Conservation (phyloP, 495 filamentous ascomycete species). For the Penicillium angulare region DNA sequence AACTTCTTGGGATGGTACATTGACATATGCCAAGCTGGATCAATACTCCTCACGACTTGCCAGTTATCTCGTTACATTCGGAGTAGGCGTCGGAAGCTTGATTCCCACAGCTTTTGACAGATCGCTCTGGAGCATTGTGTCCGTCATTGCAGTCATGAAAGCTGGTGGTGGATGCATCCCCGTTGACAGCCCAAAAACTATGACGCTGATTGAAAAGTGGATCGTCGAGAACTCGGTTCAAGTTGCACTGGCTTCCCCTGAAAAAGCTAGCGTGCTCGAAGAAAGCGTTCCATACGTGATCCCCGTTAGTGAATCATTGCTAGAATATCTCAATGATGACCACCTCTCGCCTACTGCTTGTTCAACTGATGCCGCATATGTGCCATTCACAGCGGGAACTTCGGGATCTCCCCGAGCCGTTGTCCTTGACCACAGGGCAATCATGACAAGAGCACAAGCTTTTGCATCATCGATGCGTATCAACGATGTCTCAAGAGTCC, state of each 20-base stretch:
- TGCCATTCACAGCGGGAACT: constrained; percentile 55
- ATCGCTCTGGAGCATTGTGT: constrained; percentile 39
- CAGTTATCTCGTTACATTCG: constrained; percentile 36
- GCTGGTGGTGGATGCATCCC: constrained; percentile 47
- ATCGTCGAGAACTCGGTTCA: constrained; percentile 38
- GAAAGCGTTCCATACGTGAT: constrained; percentile 41
- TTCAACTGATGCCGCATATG: constrained; percentile 38
- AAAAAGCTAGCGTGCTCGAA: constrained; percentile 35
- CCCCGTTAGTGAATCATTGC: constrained; percentile 34
- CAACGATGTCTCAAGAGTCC: constrained; percentile 48
- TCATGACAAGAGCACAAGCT: constrained; percentile 44
- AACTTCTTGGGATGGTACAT: constrained; percentile 46
- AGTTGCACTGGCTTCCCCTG: constrained; percentile 44
- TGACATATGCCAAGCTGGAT: constrained; percentile 52
- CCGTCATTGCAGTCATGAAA: constrained; percentile 43
- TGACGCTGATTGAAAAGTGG: constrained; percentile 33
- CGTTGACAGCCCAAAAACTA: constrained; percentile 21
- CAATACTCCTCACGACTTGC: constrained; percentile 46
- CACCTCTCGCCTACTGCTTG: constrained; percentile 11
- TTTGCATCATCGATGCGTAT: constrained; percentile 49
- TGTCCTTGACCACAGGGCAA: constrained; percentile 37
- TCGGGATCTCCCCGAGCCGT: constrained; percentile 40
- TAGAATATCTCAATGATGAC: constrained; percentile 33
- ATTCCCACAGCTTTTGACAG: constrained; percentile 42
- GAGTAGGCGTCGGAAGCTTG: constrained; percentile 35